Percentiles rank a stretch among this genome's conserved stretches.
Evolutionary conservation across 345 rosid species (phyloP).

Genomic region (Salix purpurea): DNA sequence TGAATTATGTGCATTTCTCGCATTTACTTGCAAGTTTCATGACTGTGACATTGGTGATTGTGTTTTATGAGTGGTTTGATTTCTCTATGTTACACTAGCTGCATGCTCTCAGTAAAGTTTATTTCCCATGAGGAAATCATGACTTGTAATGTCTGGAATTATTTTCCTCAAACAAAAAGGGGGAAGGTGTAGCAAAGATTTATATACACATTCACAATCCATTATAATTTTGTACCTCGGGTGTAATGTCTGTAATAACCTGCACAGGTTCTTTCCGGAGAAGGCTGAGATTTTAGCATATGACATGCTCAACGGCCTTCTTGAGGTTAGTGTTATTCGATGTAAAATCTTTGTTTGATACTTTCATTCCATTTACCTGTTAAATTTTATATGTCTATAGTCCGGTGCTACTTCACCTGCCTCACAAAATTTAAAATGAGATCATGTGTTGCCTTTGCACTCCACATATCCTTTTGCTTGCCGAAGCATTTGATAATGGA

Average conservation of each 20-base stretch:
- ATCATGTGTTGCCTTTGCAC: background rate
- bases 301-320: conserved; percentile 54
- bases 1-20: background rate
- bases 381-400: background rate
- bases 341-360: background rate
- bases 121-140: too few relatives aligned
- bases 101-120: background rate
- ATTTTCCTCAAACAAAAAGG: background rate
- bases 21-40: background rate
- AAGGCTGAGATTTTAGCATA: conserved; percentile 66
- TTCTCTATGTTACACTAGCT: too few relatives aligned
- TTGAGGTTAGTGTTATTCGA: conserved; percentile 41
- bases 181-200: background rate
- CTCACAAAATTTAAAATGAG: background rate
- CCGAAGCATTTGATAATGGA: background rate
- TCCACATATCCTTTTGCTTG: background rate
- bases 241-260: conserved; percentile 10
- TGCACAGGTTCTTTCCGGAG: conserved; percentile 78
- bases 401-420: background rate
- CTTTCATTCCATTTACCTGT: background rate
- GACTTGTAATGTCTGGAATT: background rate
- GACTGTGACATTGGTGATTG: background rate
- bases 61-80: background rate
- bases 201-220: too few relatives aligned
- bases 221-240: conserved; percentile 7